Evolutionary conservation across 495 filamentous ascomycete species (phyloP), one percentile per base, ranked within the genome.

Genomic region (Penicillium canariense): DNA sequence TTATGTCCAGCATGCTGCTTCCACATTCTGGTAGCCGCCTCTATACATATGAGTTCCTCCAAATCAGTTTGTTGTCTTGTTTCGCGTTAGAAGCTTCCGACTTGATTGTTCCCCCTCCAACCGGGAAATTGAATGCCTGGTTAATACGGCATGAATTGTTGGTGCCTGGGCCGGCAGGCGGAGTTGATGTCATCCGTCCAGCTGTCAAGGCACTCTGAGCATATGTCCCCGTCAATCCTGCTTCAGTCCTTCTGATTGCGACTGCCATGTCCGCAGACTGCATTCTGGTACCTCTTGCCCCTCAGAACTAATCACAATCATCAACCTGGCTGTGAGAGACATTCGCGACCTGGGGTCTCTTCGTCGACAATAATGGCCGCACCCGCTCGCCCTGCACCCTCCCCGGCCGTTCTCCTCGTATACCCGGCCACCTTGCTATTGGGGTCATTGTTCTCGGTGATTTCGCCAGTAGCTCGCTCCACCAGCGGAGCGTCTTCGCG

Each of bases 401-500:
- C 56, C 58, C 71, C 67, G 15, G 45, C 55, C 15, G 60, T 78
- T 31, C 62, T 84, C 49, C 73, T 89, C 32, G 70, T 87, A 63
- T 97, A 96, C 77, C 92, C 91, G 18, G 50, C 68, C 22, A 89
- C 90, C 36, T 82, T 97, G 44, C 45, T 88, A 42, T 73, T 92
- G 58, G 94, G 93, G 59, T 87, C 89, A 46, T 59, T 95, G 51
- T 96, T 90, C 81, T 84, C 85, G 8, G 70, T 82, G 47, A 77
- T 97, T 47, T 89, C 88, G 23, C 90, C 91, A 3, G 74, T 84
- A 17, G 83, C 83, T 15, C 82, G 44, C 3, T 23, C 40, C 9
- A 45, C 59, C 2, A 48, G 51, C 82, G 61, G 47, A 10, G 17
- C 26, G 5, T 30, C 60, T 22, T 12, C 54, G 40, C 25, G 44